A percentile compares a stretch with the other conserved stretches of the same genome.
These are phyloP conservation scores for Chloranthus sessilifolius DNA, from an alignment of 164 flowering plant species.

Conservation along the genomic window DNA sequence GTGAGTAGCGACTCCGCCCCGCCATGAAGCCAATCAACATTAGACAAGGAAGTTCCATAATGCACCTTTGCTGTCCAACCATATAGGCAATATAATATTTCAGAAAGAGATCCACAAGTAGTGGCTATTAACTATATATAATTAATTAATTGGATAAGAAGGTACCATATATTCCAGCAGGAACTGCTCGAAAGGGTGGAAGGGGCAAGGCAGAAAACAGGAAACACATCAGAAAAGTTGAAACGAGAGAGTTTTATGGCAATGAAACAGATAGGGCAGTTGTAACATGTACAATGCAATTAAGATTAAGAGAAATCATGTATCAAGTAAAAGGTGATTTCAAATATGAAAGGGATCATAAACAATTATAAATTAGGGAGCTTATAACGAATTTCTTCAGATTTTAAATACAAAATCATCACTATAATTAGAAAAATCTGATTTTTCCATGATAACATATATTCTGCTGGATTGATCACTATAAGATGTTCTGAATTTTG, in stretches of 20 bases:
- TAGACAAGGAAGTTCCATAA: constrained; percentile 89
- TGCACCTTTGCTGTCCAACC: constrained; percentile 76
- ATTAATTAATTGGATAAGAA: neutral
- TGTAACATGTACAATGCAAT: no score
- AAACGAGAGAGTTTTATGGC: neutral
- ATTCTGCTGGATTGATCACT: no score
- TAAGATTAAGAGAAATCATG: no score
- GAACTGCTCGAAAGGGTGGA: constrained; percentile 42
- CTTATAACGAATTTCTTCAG: no score
- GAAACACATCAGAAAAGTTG: constrained; percentile 10
- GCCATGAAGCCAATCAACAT: constrained; percentile 96
- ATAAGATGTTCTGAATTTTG: no score
- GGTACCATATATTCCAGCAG: constrained; percentile 97
- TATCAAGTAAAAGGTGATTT: no score
- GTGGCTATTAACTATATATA: neutral
- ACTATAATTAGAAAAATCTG: no score
- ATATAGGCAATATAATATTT: neutral
- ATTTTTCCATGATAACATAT: no score
- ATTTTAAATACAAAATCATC: no score
- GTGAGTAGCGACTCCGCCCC: constrained; percentile 91
- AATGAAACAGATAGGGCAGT: neutral
- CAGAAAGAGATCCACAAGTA: neutral
- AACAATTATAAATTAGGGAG: no score
- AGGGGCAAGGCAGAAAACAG: constrained; percentile 2
- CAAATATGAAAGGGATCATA: no score